Conservation (phyloP, 2,329 filamentous ascomycete genomes). For the Venturia oleaginea region DNA sequence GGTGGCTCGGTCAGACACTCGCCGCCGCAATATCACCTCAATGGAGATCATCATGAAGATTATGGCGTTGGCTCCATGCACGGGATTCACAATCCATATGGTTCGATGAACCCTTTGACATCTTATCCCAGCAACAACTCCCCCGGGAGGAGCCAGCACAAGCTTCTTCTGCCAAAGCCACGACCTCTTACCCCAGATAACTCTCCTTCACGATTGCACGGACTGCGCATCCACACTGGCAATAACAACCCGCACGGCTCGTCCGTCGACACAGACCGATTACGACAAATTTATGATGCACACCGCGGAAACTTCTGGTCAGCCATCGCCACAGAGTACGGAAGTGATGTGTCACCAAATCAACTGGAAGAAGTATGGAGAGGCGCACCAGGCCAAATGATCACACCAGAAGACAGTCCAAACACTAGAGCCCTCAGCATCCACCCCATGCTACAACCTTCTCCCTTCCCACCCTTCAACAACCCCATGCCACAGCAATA, state of each 20-base stretch:
- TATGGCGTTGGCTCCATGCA: slow-evolving; percentile 29
- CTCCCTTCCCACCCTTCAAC: slow-evolving; percentile 20
- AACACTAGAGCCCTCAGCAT: slow-evolving; percentile 27
- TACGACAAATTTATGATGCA: slow-evolving; percentile 59
- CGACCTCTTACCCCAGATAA: slow-evolving; percentile 32
- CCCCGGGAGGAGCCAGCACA: slow-evolving; percentile 20
- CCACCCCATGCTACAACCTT: slow-evolving; percentile 27
- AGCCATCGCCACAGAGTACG: slow-evolving; percentile 63
- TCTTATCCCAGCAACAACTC: slow-evolving; percentile 25
- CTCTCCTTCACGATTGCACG: slow-evolving; percentile 24
- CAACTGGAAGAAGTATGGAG: slow-evolving; percentile 63
- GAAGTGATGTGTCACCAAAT: slow-evolving; percentile 50
- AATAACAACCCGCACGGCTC: slow-evolving; percentile 31
- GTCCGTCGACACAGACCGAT: slow-evolving; percentile 57
- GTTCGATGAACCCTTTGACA: slow-evolving; percentile 27
- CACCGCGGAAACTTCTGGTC: slow-evolving; percentile 67
- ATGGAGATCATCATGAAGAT: slow-evolving; percentile 23
- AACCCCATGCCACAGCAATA: neutral
- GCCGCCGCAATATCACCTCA: slow-evolving; percentile 12
- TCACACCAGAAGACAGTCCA: slow-evolving; percentile 30
- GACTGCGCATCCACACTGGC: slow-evolving; percentile 31
- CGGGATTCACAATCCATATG: slow-evolving; percentile 29
- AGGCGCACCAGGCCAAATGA: slow-evolving; percentile 22
- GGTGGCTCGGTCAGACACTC: slow-evolving; percentile 19
- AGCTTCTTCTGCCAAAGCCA: slow-evolving; percentile 55